Base-by-base conservation (phyloP, 1,284 basidiomycete species). In the Earliella scabrosa region DNA sequence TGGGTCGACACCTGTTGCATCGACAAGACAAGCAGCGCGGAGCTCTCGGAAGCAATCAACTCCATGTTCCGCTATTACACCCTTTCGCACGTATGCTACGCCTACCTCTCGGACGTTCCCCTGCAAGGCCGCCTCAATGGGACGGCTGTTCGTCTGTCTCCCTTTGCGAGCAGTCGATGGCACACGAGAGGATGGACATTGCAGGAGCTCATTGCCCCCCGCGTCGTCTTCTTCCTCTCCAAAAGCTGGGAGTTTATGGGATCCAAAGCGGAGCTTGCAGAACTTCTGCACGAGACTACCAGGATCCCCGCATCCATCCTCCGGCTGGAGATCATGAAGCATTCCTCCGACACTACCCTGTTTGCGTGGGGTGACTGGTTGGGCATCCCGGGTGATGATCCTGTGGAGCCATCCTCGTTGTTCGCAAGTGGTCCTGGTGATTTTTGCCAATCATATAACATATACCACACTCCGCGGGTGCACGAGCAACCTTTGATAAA, bases 1-100 rank as follows among this genome's bases (percentile, higher is more conserved):
- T 60, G 59, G 59, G 50, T 57, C 40, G 54, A 60, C 50, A 56
- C 59, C 18, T 60, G n/a, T n/a, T n/a, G n/a, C n/a, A n/a, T n/a
- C n/a, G n/a, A n/a, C n/a, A n/a, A n/a, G n/a, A n/a, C n/a, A n/a
- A n/a, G n/a, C n/a, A n/a, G n/a, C n/a, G n/a, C n/a, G n/a, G n/a
- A n/a, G n/a, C n/a, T n/a, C n/a, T n/a, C n/a, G n/a, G n/a, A n/a
- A n/a, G n/a, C n/a, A n/a, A n/a, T n/a, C n/a, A n/a, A n/a, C n/a
- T n/a, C n/a, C n/a, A n/a, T n/a, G n/a, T n/a, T n/a, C n/a, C n/a
- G n/a, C n/a, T n/a, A n/a, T n/a, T n/a, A n/a, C n/a, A n/a, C n/a
- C n/a, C n/a, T n/a, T n/a, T n/a, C n/a, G n/a, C n/a, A n/a, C n/a
- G n/a, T n/a, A n/a, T n/a, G n/a, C n/a, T n/a, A n/a, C n/a, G n/a